Evolutionary conservation across 176 grass and related monocot genomes (phyloP).

Genomic region (Oryza glumipatula): DNA sequence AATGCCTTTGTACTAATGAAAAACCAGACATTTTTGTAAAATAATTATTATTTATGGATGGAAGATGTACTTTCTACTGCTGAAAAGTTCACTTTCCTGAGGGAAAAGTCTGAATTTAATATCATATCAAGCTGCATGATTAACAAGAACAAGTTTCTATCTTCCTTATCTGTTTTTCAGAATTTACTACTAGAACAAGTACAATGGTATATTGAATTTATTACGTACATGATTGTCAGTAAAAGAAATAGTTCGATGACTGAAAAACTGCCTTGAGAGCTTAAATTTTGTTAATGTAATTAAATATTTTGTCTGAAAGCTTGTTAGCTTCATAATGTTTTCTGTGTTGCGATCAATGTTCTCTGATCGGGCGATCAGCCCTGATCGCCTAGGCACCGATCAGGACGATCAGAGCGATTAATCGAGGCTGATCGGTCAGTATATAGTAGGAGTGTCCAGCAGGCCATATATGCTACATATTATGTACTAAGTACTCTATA

Average conservation of each 20-base stretch:
- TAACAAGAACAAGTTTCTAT: not conserved
- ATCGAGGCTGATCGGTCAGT: no score
- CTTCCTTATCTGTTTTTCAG: not conserved
- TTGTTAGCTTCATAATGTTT: not conserved
- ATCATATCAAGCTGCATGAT: not conserved
- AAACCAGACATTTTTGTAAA: not conserved
- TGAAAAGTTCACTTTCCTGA: not conserved
- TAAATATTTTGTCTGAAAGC: not conserved
- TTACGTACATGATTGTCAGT: not conserved
- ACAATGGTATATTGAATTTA: not conserved
- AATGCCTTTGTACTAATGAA: not conserved
- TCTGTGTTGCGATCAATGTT: not conserved
- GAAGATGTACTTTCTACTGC: not conserved
- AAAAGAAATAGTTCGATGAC: conserved; percentile 7
- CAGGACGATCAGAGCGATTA: no score
- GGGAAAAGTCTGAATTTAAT: not conserved
- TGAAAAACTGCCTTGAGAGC: not conserved
- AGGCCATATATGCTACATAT: no score
- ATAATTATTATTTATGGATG: not conserved
- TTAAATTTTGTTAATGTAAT: not conserved
- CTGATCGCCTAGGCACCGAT: no score
- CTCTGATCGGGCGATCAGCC: no score
- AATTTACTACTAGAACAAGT: not conserved
- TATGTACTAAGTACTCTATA: no score
- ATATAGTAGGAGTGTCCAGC: no score